phyloP scores from a whole-genome alignment of 1,284 basidiomycete genomes.

The Bondarzewia mesenterica region DNA sequence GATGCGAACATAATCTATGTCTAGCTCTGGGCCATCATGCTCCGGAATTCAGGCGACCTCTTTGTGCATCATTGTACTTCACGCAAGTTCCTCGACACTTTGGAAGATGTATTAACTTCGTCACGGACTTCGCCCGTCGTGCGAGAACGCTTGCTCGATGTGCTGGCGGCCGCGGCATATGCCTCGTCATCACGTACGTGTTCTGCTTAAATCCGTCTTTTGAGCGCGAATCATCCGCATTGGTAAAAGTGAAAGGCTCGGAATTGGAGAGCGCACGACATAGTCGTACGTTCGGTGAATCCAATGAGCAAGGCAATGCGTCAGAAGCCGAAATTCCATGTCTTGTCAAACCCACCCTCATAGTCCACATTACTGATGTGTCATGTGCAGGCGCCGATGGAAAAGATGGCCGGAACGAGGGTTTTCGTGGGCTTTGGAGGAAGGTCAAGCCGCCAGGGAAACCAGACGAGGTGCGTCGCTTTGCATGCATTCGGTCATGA shows the following conservation, averaged over 20 bases:
- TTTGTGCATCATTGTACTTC: slow-evolving; percentile 62
- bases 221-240: not conserved
- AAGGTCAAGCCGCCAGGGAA: slow-evolving; percentile 61
- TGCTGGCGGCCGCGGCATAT: slow-evolving; percentile 65
- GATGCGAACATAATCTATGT: slow-evolving; percentile 1
- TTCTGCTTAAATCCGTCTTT: not conserved
- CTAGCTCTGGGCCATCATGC: slow-evolving; percentile 82
- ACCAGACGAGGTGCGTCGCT: slow-evolving; percentile 57
- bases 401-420: slow-evolving; percentile 29
- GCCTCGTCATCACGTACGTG: slow-evolving; percentile 42
- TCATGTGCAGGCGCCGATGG: not conserved
- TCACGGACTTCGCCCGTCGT: slow-evolving; percentile 63
- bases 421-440: slow-evolving; percentile 60
- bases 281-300: too few relatives aligned
- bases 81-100: slow-evolving; percentile 68
- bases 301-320: too few relatives aligned
- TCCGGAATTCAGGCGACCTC: slow-evolving; percentile 57
- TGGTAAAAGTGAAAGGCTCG: not conserved
- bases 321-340: too few relatives aligned
- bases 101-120: slow-evolving; percentile 59
- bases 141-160: slow-evolving; percentile 60
- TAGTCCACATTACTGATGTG: not conserved
- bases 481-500: not conserved
- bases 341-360: too few relatives aligned
- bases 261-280: too few relatives aligned